A percentile compares a stretch with the other conserved stretches of the same genome.
These are phyloP conservation scores for Moesziomyces sp. DNA, from an alignment of 1,284 basidiomycete genomes.

Conservation along the genomic window DNA sequence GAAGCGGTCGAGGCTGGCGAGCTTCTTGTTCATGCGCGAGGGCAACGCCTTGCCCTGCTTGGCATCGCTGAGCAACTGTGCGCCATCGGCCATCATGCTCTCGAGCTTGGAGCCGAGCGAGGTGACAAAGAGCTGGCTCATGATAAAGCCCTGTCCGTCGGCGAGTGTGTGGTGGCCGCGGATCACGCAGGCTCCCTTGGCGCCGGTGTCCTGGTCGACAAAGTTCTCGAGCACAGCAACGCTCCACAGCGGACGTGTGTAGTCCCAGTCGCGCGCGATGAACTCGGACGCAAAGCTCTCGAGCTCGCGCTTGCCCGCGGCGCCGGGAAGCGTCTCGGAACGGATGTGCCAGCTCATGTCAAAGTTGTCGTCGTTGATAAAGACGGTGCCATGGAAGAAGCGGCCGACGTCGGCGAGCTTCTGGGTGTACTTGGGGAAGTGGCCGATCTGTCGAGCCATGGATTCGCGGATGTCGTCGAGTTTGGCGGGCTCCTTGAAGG, in stretches of 20 bases:
- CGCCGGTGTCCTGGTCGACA: constrained; percentile 38
- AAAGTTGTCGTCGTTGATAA: constrained; percentile 53
- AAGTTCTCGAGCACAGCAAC: constrained; percentile 54
- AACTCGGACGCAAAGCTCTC: constrained; percentile 56
- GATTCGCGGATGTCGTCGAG: constrained; percentile 35
- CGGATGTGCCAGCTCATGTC: constrained; percentile 44
- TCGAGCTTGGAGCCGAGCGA: constrained; percentile 61
- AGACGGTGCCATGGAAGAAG: constrained; percentile 53
- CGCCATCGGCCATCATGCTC: constrained; percentile 54
- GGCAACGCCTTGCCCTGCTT: constrained; percentile 56
- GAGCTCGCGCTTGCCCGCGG: constrained; percentile 56
- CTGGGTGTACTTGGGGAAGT: constrained; percentile 62
- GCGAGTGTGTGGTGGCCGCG: constrained; percentile 62
- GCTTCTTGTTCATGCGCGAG: constrained; percentile 55
- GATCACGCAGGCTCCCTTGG: constrained; percentile 53
- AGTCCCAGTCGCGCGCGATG: constrained; percentile 60
- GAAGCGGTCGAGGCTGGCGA: constrained; percentile 54
- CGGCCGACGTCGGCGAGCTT: constrained; percentile 49
- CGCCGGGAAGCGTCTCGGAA: constrained; percentile 32
- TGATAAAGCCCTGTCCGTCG: constrained; percentile 65
- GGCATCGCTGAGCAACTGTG: constrained; percentile 46
- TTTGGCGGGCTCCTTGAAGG: constrained; percentile 43
- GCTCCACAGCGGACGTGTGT: constrained; percentile 59
- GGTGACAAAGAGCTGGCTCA: constrained; percentile 59
- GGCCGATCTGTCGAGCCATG: constrained; percentile 35